Evolutionary conservation across 1,284 basidiomycete species (phyloP).

Genomic region (Erythrobasidium hasegawianum): DNA sequence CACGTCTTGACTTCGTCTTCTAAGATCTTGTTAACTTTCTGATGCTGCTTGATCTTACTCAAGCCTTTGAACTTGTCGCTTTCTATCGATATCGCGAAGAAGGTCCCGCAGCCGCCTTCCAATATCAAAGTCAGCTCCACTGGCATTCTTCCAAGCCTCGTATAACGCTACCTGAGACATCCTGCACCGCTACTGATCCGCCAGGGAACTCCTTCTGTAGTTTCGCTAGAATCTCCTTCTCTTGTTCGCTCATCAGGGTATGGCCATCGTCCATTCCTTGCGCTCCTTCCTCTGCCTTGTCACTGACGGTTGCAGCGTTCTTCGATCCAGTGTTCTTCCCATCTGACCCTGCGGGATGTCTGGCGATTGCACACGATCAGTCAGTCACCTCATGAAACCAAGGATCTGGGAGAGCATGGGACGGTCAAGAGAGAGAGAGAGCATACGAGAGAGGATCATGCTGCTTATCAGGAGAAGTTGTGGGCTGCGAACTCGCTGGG

Average conservation of each 20-base stretch:
- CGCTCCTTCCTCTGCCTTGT: slow-evolving; percentile 12
- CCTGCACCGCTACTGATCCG: slow-evolving; percentile 65
- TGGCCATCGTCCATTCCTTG: slow-evolving; percentile 17
- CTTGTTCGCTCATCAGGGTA: slow-evolving; percentile 32
- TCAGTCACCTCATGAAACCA: too few species aligned
- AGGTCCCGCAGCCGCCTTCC: slow-evolving; percentile 90
- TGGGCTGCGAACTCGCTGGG: slow-evolving; percentile 10
- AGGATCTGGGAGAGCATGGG: background rate
- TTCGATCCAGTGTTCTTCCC: background rate
- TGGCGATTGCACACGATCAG: background rate
- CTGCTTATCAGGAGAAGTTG: slow-evolving; percentile 20
- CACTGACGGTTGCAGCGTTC: slow-evolving; percentile 19
- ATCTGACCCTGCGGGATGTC: slow-evolving; percentile 17
- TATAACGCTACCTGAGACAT: slow-evolving; percentile 88
- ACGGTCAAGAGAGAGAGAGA: background rate
- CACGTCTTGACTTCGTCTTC: slow-evolving; percentile 88
- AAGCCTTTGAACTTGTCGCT: slow-evolving; percentile 81
- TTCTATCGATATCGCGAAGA: slow-evolving; percentile 88
- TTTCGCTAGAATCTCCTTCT: slow-evolving; percentile 31
- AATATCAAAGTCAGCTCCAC: too few species aligned
- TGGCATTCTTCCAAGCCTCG: too few species aligned
- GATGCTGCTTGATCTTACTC: slow-evolving; percentile 87
- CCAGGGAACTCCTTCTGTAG: slow-evolving; percentile 35
- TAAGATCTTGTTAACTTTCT: slow-evolving; percentile 78
- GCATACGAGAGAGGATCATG: slow-evolving; percentile 10